Percentiles rank a stretch among this genome's conserved stretches.
Conservation (phyloP, 805 yeast species). For the Cephaloascus fragrans region DNA sequence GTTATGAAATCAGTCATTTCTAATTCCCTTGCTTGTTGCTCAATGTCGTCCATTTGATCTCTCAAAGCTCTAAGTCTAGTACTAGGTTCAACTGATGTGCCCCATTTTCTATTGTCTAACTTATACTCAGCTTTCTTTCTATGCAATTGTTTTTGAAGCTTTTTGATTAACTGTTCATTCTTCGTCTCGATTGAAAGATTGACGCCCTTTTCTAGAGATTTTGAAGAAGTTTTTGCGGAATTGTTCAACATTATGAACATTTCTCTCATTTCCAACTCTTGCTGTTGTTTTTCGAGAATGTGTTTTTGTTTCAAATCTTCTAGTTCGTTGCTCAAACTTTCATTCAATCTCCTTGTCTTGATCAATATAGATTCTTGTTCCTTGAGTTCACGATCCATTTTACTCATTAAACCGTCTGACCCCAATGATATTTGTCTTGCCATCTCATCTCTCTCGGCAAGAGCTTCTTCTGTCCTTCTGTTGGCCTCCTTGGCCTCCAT, state of each 20-base stretch:
- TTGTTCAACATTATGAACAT: slow-evolving; percentile 55
- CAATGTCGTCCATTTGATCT: slow-evolving; percentile 78
- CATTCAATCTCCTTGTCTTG: slow-evolving; percentile 52
- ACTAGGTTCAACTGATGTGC: slow-evolving; percentile 62
- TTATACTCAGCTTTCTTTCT: slow-evolving; percentile 36
- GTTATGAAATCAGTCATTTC: slow-evolving; percentile 75
- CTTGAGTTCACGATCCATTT: slow-evolving; percentile 47
- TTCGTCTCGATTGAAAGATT: slow-evolving; percentile 11
- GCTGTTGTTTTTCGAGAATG: slow-evolving; percentile 61
- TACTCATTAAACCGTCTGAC: slow-evolving; percentile 60
- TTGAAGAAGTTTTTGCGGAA: slow-evolving; percentile 14
- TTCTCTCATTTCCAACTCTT: slow-evolving; percentile 69
- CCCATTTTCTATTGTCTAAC: slow-evolving; percentile 34
- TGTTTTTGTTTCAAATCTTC: slow-evolving; percentile 53
- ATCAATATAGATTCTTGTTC: slow-evolving; percentile 53
- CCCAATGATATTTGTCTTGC: slow-evolving; percentile 63
- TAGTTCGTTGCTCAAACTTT: slow-evolving; percentile 48
- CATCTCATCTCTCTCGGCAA: slow-evolving; percentile 52
- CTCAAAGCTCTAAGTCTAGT: slow-evolving; percentile 65
- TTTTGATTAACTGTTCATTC: slow-evolving; percentile 26
- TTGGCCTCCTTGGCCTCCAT: slow-evolving; percentile 44
- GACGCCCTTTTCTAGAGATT: not conserved
- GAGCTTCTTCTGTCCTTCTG: slow-evolving; percentile 41
- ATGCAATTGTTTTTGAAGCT: slow-evolving; percentile 34
- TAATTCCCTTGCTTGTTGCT: slow-evolving; percentile 73